Evolutionary conservation across 2,329 filamentous ascomycete genomes (phyloP).

Genomic region (Penicillium sp.): DNA sequence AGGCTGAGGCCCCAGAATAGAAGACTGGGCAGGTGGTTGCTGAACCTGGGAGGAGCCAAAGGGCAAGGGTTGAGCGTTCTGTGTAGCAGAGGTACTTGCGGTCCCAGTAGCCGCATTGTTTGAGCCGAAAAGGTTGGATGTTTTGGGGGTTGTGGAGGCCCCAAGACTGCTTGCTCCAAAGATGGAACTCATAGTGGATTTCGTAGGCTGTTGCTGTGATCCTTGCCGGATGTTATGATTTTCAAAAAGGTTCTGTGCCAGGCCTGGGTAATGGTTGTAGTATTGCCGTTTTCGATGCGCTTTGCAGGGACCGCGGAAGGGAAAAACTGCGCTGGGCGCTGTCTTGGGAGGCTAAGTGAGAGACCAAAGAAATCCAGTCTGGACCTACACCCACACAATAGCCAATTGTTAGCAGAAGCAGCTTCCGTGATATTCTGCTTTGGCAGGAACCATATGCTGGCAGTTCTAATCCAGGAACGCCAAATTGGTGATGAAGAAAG

Average conservation of each 20-base stretch:
- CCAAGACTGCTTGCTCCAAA: constrained; percentile 30
- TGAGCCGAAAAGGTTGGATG: constrained; percentile 28
- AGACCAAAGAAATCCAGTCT: background rate
- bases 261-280: too few relatives aligned
- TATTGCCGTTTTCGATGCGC: too few relatives aligned
- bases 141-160: constrained; percentile 20
- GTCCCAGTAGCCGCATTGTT: constrained; percentile 30
- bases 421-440: too few relatives aligned
- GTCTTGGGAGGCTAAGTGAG: background rate
- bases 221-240: too few relatives aligned
- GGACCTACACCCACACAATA: too few relatives aligned
- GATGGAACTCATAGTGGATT: too few relatives aligned
- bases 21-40: constrained; percentile 11
- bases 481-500: too few relatives aligned
- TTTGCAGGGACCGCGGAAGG: background rate
- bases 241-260: too few relatives aligned
- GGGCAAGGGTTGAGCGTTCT: constrained; percentile 22
- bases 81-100: constrained; percentile 22
- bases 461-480: too few relatives aligned
- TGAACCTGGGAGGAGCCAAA: constrained; percentile 20
- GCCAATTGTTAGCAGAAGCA: too few relatives aligned
- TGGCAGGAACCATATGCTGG: too few relatives aligned
- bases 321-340: background rate
- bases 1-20: constrained; percentile 23
- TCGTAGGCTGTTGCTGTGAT: too few relatives aligned